These are phyloP conservation scores for Fusarium proliferatum DNA, from an alignment of 2,329 filamentous ascomycete species.

Conservation along the genomic window DNA sequence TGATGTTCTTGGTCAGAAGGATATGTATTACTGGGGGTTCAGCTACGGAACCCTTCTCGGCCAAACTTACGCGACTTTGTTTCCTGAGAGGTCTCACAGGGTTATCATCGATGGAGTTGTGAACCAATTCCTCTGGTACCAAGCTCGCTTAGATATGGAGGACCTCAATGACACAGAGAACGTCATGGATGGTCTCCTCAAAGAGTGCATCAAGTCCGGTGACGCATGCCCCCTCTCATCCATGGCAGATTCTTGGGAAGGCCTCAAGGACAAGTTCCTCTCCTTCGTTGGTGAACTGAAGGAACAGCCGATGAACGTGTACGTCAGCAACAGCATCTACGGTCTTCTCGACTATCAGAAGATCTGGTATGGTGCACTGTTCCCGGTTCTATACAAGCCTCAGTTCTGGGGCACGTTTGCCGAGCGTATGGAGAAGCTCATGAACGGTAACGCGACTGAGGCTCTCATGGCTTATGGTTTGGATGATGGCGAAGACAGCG, in stretches of 20 bases:
- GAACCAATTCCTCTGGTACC: slow-evolving; percentile 51
- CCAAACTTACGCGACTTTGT: slow-evolving; percentile 54
- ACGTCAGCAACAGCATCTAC: slow-evolving; percentile 55
- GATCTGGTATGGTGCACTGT: slow-evolving; percentile 52
- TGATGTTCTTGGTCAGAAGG: slow-evolving; percentile 51
- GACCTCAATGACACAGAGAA: slow-evolving; percentile 47
- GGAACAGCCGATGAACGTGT: slow-evolving; percentile 54
- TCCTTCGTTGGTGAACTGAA: slow-evolving; percentile 49
- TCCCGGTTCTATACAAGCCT: slow-evolving; percentile 54
- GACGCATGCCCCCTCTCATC: slow-evolving; percentile 56
- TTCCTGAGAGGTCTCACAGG: slow-evolving; percentile 48
- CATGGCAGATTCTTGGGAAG: slow-evolving; percentile 51
- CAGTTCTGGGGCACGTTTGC: slow-evolving; percentile 52
- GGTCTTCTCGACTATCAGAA: slow-evolving; percentile 52
- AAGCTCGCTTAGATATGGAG: slow-evolving; percentile 36
- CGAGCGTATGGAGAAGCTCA: slow-evolving; percentile 48
- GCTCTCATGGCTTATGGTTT: slow-evolving; percentile 51
- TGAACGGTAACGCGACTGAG: slow-evolving; percentile 55
- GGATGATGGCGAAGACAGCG: slow-evolving; percentile 29
- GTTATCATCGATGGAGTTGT: slow-evolving; percentile 53
- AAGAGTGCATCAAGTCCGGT: slow-evolving; percentile 56
- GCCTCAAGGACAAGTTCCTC: slow-evolving; percentile 49
- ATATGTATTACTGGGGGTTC: slow-evolving; percentile 55
- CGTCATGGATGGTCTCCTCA: slow-evolving; percentile 48
- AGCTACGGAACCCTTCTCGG: slow-evolving; percentile 57